Percentiles rank a stretch among this genome's conserved stretches.
phyloP scores from a whole-genome alignment of 176 grass and related monocot genomes.

The Cocos nucifera region DNA sequence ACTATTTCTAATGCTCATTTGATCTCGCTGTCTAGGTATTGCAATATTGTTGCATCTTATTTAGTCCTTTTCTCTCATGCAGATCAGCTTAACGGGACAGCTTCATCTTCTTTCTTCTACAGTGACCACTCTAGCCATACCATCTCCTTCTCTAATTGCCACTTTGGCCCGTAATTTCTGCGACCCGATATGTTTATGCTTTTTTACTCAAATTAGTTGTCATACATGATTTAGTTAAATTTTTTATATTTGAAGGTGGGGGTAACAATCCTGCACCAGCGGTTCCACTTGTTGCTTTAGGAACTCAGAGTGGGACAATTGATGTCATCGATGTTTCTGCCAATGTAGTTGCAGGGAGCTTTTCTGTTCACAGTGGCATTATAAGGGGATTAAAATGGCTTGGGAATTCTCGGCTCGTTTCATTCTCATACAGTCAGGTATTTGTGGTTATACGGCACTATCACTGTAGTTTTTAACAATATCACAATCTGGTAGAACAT shows the following conservation, averaged over 20 bases:
- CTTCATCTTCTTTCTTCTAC: slow-evolving; percentile 99
- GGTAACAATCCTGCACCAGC: slow-evolving; percentile 98
- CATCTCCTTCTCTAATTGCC: slow-evolving; percentile 93
- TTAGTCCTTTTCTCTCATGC: slow-evolving; percentile 32
- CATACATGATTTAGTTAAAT: not conserved
- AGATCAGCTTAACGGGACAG: slow-evolving; percentile 93
- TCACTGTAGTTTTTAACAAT: not conserved
- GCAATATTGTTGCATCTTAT: slow-evolving; percentile 3
- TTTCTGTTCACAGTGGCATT: slow-evolving; percentile 71
- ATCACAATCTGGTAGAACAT: too few species aligned
- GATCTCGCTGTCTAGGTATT: too few species aligned
- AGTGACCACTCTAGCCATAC: slow-evolving; percentile 90
- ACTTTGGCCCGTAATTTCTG: slow-evolving; percentile 77
- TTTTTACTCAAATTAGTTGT: not conserved
- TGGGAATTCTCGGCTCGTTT: slow-evolving; percentile 94
- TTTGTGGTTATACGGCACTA: slow-evolving; percentile 18
- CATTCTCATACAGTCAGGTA: slow-evolving; percentile 93
- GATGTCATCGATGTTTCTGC: slow-evolving; percentile 83
- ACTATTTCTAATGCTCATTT: too few species aligned
- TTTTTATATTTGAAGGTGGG: slow-evolving; percentile 64
- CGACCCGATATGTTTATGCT: slow-evolving; percentile 14
- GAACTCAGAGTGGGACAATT: slow-evolving; percentile 83
- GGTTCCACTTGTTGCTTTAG: slow-evolving; percentile 89
- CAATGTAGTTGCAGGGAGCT: slow-evolving; percentile 77
- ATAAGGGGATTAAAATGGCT: slow-evolving; percentile 93